Evolutionary conservation across 2,329 filamentous ascomycete species (phyloP).

Genomic region (Dothidotthia symphoricarpi): DNA sequence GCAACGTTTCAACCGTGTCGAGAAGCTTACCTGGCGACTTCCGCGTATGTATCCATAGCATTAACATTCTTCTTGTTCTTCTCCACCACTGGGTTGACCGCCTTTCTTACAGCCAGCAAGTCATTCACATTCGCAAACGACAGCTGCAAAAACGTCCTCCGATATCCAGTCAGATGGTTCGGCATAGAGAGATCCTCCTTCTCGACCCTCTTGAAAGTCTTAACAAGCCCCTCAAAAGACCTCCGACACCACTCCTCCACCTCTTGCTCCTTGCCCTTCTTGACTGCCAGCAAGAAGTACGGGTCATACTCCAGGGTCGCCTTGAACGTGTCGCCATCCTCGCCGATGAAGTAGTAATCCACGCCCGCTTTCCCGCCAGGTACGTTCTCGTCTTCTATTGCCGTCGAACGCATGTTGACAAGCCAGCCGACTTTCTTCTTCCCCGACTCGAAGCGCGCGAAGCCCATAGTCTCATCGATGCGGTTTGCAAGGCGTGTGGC

Average conservation of each 20-base stretch:
- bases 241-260: slow-evolving; percentile 92
- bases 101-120: slow-evolving; percentile 77
- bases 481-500: slow-evolving; percentile 76
- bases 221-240: slow-evolving; percentile 78
- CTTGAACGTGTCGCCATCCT: slow-evolving; percentile 84
- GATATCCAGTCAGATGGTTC: slow-evolving; percentile 90
- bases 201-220: slow-evolving; percentile 71
- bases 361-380: slow-evolving; percentile 84
- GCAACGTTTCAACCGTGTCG: neutral
- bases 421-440: slow-evolving; percentile 87
- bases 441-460: slow-evolving; percentile 85
- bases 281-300: slow-evolving; percentile 90
- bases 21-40: slow-evolving; percentile 75
- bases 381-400: slow-evolving; percentile 77
- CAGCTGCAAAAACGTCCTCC: slow-evolving; percentile 82
- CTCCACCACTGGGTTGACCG: slow-evolving; percentile 86
- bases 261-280: slow-evolving; percentile 82
- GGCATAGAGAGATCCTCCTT: slow-evolving; percentile 95
- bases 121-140: slow-evolving; percentile 85
- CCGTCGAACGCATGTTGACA: slow-evolving; percentile 89
- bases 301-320: slow-evolving; percentile 95
- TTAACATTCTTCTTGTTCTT: slow-evolving; percentile 96
- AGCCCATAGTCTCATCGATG: slow-evolving; percentile 95
- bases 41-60: slow-evolving; percentile 97
- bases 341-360: slow-evolving; percentile 88